Percentiles rank a stretch among this genome's conserved stretches.
Conservation (phyloP, 257 asterid genomes). For the Osmanthus fragrans region DNA sequence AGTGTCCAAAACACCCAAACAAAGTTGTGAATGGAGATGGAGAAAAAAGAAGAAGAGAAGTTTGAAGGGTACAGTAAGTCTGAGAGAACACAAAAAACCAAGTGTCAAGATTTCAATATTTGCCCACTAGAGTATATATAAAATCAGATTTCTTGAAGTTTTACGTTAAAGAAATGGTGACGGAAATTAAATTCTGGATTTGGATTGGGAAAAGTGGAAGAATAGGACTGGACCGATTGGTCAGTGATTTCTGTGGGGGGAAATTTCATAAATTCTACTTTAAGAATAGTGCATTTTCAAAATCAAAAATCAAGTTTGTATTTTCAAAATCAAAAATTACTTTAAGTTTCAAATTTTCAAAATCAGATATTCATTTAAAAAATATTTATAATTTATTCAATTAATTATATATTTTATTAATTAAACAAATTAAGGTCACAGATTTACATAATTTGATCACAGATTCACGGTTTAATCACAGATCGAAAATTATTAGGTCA, state of each 20-base stretch:
- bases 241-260: constrained; percentile 31
- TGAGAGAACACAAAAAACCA: neutral
- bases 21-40: neutral
- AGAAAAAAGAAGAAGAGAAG: neutral
- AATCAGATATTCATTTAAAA: too few species aligned
- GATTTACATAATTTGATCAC: too few species aligned
- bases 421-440: too few species aligned
- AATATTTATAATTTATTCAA: too few species aligned
- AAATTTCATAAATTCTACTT: too few species aligned
- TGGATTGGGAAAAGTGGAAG: constrained; percentile 25
- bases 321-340: too few species aligned
- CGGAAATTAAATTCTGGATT: neutral
- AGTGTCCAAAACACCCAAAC: constrained; percentile 29
- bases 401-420: too few species aligned
- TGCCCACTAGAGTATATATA: constrained; percentile 1
- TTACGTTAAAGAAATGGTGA: neutral
- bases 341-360: too few species aligned
- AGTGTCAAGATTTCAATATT: constrained; percentile 8
- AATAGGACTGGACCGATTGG: constrained; percentile 25
- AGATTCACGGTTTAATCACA: too few species aligned
- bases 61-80: neutral
- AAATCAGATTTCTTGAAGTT: constrained; percentile 9
- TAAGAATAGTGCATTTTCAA: too few species aligned
- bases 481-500: too few species aligned
- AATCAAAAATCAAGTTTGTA: too few species aligned